Evolutionary conservation across 208 protist genomes (phyloP).

Genomic region (Leishmania amazonensis): DNA sequence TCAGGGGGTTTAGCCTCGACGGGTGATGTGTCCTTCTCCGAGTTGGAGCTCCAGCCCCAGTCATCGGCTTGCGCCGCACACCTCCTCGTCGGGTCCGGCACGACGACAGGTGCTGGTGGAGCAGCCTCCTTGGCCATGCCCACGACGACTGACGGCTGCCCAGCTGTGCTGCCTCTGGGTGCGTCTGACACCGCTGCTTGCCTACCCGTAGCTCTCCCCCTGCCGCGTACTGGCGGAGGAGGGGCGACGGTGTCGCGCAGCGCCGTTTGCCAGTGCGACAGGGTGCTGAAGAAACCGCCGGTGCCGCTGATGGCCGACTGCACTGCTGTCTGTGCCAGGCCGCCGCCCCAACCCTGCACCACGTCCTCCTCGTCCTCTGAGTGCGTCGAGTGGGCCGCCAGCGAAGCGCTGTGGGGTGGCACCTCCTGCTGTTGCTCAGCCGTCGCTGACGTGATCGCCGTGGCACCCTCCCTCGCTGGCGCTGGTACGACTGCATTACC

Average conservation of each 20-base stretch:
- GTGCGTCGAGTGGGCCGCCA: not conserved
- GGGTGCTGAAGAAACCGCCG: conserved; percentile 39
- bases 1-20: not conserved
- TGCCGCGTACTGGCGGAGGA: conserved; percentile 23
- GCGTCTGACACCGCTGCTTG: not conserved
- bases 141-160: not conserved
- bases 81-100: not conserved
- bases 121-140: not conserved
- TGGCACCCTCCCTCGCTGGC: not conserved
- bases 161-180: not conserved
- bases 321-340: conserved; percentile 7
- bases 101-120: not conserved
- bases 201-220: not conserved
- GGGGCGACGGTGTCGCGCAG: conserved; percentile 38
- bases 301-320: conserved; percentile 3
- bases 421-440: not conserved
- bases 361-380: not conserved
- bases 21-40: not conserved
- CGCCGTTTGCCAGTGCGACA: conserved; percentile 43
- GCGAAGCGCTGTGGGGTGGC: conserved; percentile 1
- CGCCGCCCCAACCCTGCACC: not conserved
- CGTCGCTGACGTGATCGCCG: not conserved
- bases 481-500: not conserved
- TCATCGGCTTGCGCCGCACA: not conserved
- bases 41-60: conserved; percentile 27